Conservation (phyloP, 1,284 basidiomycete species). For the Fistulina hepatica region DNA sequence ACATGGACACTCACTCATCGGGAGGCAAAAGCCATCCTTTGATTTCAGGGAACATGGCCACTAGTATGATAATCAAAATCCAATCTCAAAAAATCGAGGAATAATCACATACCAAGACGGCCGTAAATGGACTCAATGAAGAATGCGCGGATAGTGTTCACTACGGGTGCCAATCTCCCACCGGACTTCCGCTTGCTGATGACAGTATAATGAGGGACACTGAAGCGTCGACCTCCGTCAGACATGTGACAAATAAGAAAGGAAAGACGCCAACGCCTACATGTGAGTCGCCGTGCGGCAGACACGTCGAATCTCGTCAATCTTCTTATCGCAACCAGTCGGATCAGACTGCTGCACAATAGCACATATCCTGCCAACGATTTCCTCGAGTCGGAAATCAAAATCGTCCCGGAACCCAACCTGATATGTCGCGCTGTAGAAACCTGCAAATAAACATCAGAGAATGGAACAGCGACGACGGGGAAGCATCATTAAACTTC, state of each 20-base stretch:
- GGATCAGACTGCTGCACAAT: conserved; percentile 38
- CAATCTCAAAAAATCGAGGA: background rate
- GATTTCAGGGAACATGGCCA: conserved; percentile 47
- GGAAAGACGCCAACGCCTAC: conserved; percentile 26
- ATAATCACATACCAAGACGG: conserved; percentile 29
- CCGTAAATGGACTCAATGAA: conserved; percentile 49
- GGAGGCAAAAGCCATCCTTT: conserved; percentile 42
- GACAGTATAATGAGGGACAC: conserved; percentile 51
- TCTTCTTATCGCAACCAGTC: conserved; percentile 23
- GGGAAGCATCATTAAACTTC: background rate
- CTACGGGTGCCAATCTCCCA: conserved; percentile 23
- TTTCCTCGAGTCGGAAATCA: conserved; percentile 34
- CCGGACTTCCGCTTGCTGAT: conserved; percentile 29
- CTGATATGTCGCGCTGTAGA: conserved; percentile 51
- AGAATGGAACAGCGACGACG: background rate
- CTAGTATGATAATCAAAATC: conserved; percentile 18
- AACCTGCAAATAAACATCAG: conserved; percentile 27
- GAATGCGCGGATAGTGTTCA: conserved; percentile 34
- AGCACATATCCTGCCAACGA: conserved; percentile 38
- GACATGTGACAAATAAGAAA: too few relatives aligned
- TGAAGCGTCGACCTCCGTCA: too few relatives aligned
- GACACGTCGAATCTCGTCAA: conserved; percentile 33
- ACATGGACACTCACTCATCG: conserved; percentile 43
- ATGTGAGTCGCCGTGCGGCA: conserved; percentile 44
- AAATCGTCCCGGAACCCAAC: conserved; percentile 52